Conservation (phyloP, 2,329 filamentous ascomycete genomes). For the Talaromyces sp. region DNA sequence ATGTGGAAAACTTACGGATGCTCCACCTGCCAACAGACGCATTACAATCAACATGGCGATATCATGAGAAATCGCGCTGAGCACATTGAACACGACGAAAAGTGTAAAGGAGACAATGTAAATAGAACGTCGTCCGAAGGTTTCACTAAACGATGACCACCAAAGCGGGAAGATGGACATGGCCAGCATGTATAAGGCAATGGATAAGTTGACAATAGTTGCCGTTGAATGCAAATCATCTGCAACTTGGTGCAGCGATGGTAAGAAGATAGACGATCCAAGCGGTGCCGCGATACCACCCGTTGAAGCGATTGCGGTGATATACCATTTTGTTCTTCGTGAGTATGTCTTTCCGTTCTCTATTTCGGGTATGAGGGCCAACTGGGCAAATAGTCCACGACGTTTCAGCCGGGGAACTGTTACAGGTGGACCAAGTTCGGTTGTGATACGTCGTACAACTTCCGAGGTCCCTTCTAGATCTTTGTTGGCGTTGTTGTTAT, state of each 20-base stretch:
- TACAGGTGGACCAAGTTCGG: slow-evolving; percentile 34
- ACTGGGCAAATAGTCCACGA: slow-evolving; percentile 65
- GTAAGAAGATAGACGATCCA: slow-evolving; percentile 78
- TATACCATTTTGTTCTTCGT: slow-evolving; percentile 72
- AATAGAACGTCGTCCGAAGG: slow-evolving; percentile 66
- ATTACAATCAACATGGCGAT: slow-evolving; percentile 74
- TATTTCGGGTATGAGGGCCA: slow-evolving; percentile 73
- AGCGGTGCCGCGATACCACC: slow-evolving; percentile 74
- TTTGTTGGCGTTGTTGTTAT: slow-evolving; percentile 15
- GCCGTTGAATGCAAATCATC: slow-evolving; percentile 56
- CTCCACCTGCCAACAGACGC: slow-evolving; percentile 67
- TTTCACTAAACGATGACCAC: slow-evolving; percentile 79
- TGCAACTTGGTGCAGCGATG: slow-evolving; percentile 62
- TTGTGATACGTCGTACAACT: slow-evolving; percentile 16
- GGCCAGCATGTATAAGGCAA: slow-evolving; percentile 74
- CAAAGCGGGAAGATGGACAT: slow-evolving; percentile 82
- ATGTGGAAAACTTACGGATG: slow-evolving; percentile 41
- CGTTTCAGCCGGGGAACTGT: slow-evolving; percentile 52
- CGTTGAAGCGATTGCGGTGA: slow-evolving; percentile 71
- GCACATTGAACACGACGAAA: slow-evolving; percentile 65
- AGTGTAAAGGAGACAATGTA: slow-evolving; percentile 70
- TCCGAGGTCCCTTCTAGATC: slow-evolving; percentile 9
- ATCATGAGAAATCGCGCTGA: slow-evolving; percentile 63
- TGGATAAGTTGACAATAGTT: slow-evolving; percentile 67
- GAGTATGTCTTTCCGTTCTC: slow-evolving; percentile 69